Conservation (phyloP, 768 basidiomycete species). For the Lactifluus rugatus region DNA sequence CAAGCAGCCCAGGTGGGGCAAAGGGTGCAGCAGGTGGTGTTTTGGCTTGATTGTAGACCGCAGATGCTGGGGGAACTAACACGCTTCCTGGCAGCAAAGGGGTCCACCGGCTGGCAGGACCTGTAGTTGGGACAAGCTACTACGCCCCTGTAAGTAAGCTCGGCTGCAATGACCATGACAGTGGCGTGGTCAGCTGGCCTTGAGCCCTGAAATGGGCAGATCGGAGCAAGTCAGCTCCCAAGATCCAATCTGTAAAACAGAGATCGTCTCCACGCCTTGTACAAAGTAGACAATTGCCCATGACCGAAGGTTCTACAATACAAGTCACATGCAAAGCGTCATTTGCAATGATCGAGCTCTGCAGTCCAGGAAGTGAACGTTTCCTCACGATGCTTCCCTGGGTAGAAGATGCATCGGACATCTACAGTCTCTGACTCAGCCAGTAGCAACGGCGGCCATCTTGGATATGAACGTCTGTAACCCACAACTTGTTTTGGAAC, state of each 20-base stretch:
- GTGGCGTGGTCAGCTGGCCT: neutral
- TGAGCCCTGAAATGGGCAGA: neutral
- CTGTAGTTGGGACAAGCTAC: neutral
- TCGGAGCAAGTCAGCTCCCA: neutral
- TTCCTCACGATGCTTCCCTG: neutral
- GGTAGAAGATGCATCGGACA: neutral
- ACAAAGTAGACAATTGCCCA: too few relatives aligned
- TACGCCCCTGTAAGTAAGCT: neutral
- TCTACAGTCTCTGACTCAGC: neutral
- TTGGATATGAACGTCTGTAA: too few relatives aligned
- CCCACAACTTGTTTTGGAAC: too few relatives aligned
- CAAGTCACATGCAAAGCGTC: neutral
- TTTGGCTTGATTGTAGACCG: neutral
- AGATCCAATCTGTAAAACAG: neutral
- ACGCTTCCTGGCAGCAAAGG: neutral
- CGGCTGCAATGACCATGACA: neutral
- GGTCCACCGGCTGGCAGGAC: neutral
- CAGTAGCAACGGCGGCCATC: neutral
- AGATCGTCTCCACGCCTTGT: too few relatives aligned
- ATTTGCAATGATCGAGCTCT: neutral
- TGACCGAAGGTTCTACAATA: too few relatives aligned
- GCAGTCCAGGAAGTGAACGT: neutral
- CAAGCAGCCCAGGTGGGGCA: too few relatives aligned
- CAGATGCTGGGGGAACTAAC: neutral
- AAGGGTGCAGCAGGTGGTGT: too few relatives aligned